These are phyloP conservation scores for Cytospora piceicola DNA, from an alignment of 2,329 filamentous ascomycete genomes.

Conservation along the genomic window DNA sequence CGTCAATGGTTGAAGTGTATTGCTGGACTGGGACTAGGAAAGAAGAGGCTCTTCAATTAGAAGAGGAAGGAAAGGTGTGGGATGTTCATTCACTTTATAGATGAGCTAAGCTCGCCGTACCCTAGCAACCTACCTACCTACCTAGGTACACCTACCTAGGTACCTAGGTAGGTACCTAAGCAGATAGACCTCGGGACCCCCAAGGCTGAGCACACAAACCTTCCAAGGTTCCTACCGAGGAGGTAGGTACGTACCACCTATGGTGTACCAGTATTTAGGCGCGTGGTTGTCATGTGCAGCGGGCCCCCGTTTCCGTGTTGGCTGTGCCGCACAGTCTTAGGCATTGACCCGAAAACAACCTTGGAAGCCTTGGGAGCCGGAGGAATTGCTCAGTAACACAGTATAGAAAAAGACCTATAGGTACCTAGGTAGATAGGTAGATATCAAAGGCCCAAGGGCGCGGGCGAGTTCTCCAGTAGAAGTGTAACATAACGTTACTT, in stretches of 20 bases:
- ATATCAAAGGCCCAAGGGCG: constrained; percentile 12
- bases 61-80: neutral
- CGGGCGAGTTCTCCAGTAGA: constrained; percentile 10
- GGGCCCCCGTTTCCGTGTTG: too few relatives aligned
- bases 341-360: neutral
- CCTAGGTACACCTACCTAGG: neutral
- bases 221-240: too few relatives aligned
- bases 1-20: neutral
- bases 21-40: constrained; percentile 5
- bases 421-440: neutral
- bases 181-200: too few relatives aligned
- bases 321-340: constrained; percentile 15
- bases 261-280: neutral
- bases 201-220: too few relatives aligned
- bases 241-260: too few relatives aligned
- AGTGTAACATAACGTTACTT: constrained; percentile 16
- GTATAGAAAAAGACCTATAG: too few relatives aligned
- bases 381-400: neutral
- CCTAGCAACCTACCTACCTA: too few relatives aligned
- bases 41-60: neutral
- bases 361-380: too few relatives aligned
- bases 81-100: constrained; percentile 24
- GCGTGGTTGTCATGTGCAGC: too few relatives aligned
- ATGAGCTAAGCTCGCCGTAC: neutral
- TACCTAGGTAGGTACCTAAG: neutral